phyloP scores from a whole-genome alignment of 768 basidiomycete species.

The Leucocoprinus sp. region DNA sequence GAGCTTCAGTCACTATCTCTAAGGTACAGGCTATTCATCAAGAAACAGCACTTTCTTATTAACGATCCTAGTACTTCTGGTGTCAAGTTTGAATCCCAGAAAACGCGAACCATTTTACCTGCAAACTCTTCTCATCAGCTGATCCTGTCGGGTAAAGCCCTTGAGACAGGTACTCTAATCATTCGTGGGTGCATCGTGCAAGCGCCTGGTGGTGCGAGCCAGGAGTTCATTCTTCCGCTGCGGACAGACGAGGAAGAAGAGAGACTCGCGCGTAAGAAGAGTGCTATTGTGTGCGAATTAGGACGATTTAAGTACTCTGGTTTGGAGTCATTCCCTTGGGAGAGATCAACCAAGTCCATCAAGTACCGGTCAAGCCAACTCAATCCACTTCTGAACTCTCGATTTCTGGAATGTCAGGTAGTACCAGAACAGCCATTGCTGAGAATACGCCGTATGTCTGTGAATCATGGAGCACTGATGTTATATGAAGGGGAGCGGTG shows the following conservation, averaged over 20 bases:
- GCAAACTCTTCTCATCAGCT: conserved; percentile 70
- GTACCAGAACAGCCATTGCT: conserved; percentile 84
- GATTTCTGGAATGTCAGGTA: conserved; percentile 75
- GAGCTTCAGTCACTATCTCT: conserved; percentile 76
- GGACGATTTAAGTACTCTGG: conserved; percentile 70
- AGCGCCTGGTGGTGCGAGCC: conserved; percentile 59
- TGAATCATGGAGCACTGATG: conserved; percentile 92
- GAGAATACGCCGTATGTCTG: conserved; percentile 77
- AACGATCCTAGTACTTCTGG: conserved; percentile 63
- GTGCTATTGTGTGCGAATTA: conserved; percentile 53
- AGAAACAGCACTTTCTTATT: conserved; percentile 8
- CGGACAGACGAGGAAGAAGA: conserved; percentile 66
- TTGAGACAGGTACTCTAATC: conserved; percentile 54
- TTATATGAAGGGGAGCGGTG: conserved; percentile 92
- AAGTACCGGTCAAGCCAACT: conserved; percentile 29
- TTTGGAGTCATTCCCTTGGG: conserved; percentile 62
- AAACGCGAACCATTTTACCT: conserved; percentile 59
- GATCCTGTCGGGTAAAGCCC: conserved; percentile 58
- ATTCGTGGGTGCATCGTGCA: conserved; percentile 78
- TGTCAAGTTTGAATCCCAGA: conserved; percentile 58
- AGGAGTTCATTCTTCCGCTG: conserved; percentile 72
- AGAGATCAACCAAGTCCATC: conserved; percentile 34
- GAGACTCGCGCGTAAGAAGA: conserved; percentile 44
- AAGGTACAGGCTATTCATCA: conserved; percentile 41
- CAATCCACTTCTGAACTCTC: conserved; percentile 23